These are phyloP conservation scores for Paxillus ammoniavirescens DNA, from an alignment of 768 basidiomycete genomes.

Conservation along the genomic window DNA sequence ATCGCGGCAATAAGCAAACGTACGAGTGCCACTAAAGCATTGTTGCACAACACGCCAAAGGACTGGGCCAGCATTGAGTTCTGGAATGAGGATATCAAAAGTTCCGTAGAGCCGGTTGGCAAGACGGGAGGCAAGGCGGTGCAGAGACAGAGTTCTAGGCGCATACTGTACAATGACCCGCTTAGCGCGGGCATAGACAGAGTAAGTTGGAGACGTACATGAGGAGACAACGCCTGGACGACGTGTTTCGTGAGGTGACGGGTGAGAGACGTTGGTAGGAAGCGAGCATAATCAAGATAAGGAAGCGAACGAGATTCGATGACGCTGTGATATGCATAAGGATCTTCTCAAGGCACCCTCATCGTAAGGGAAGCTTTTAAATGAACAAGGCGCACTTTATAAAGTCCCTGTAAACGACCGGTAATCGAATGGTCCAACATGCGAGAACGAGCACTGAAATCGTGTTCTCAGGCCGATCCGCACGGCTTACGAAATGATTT, in stretches of 20 bases:
- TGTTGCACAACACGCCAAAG: constrained; percentile 71
- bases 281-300: constrained; percentile 69
- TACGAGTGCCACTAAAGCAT: constrained; percentile 72
- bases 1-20: constrained; percentile 30
- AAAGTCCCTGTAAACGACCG: constrained; percentile 74
- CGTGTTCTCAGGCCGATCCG: constrained; percentile 45
- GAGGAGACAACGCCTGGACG: constrained; percentile 64
- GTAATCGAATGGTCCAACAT: constrained; percentile 79
- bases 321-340: constrained; percentile 42
- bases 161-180: constrained; percentile 48
- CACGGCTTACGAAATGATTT: constrained; percentile 23
- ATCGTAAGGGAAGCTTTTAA: not conserved
- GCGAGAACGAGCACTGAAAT: constrained; percentile 72
- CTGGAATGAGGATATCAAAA: constrained; percentile 67
- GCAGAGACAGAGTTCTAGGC: constrained; percentile 57
- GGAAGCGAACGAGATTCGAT: constrained; percentile 77
- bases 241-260: constrained; percentile 73
- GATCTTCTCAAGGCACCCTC: not conserved
- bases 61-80: constrained; percentile 70
- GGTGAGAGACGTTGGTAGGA: constrained; percentile 60
- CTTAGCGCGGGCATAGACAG: constrained; percentile 11
- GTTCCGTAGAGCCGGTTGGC: constrained; percentile 51
- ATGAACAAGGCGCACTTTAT: constrained; percentile 49
- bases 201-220: constrained; percentile 38
- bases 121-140: constrained; percentile 59